Percentiles rank a stretch among this genome's conserved stretches.
phyloP scores from a whole-genome alignment of 176 grass and related monocot genomes.

The Avena sativa region DNA sequence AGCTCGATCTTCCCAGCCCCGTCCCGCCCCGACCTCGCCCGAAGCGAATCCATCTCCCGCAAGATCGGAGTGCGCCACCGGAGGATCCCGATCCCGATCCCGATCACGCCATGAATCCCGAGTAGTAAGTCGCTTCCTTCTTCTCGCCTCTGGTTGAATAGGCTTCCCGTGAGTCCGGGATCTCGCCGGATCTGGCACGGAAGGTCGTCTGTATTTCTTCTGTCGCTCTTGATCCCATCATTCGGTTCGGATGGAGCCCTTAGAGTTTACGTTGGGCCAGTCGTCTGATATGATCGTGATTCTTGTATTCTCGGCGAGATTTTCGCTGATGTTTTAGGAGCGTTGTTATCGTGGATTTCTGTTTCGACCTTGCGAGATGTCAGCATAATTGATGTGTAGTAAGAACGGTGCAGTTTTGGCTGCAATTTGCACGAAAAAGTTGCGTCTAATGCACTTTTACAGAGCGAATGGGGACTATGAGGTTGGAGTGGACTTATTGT shows the following conservation, averaged over 20 bases:
- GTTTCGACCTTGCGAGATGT: neutral
- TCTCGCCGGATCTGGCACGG: slow-evolving; percentile 21
- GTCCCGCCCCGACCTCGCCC: neutral
- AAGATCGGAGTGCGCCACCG: neutral
- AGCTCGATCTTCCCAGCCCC: neutral
- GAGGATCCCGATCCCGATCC: slow-evolving; percentile 25
- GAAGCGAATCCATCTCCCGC: neutral
- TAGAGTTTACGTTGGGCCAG: neutral
- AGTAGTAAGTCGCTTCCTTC: slow-evolving; percentile 57
- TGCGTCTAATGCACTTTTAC: neutral
- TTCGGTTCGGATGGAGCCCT: neutral
- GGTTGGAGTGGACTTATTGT: neutral
- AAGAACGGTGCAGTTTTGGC: neutral
- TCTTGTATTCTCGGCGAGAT: no score
- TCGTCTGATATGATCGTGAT: neutral
- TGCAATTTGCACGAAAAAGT: neutral
- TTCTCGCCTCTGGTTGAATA: slow-evolving; percentile 7
- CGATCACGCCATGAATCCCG: slow-evolving; percentile 58
- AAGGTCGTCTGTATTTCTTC: neutral
- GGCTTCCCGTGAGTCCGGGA: neutral
- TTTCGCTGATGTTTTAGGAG: neutral
- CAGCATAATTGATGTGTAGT: neutral
- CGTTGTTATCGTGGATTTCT: neutral
- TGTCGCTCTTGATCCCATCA: neutral
- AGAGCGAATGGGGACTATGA: neutral